These are phyloP conservation scores for Copromyces sp. DNA, from an alignment of 495 filamentous ascomycete genomes.

Conservation along the genomic window DNA sequence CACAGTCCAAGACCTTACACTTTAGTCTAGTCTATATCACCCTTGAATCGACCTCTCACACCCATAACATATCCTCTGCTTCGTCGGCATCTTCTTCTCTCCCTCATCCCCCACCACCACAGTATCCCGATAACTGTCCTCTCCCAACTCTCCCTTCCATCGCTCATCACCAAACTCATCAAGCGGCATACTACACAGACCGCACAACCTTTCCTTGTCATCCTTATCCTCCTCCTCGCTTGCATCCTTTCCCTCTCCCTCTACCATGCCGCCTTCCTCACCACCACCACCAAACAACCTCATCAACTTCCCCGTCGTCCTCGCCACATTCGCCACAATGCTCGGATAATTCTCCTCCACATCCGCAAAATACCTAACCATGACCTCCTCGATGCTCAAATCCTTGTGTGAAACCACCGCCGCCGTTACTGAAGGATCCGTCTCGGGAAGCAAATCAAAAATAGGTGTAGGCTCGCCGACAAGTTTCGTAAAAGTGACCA, in stretches of 20 bases:
- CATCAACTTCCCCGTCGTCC: conserved; percentile 70
- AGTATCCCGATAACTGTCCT: neutral
- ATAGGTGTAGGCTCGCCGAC: conserved; percentile 22
- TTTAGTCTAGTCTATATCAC: neutral
- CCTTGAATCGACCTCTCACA: conserved; percentile 39
- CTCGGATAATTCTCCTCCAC: conserved; percentile 84
- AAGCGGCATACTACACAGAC: conserved; percentile 40
- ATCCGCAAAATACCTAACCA: conserved; percentile 76
- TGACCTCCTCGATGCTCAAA: conserved; percentile 81
- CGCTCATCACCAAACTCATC: conserved; percentile 37
- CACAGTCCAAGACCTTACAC: neutral
- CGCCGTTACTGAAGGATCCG: conserved; percentile 15
- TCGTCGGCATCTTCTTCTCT: neutral
- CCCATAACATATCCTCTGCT: conserved; percentile 38
- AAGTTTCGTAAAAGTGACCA: conserved; percentile 50
- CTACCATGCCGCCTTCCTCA: neutral
- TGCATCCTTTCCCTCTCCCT: neutral
- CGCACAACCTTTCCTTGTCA: conserved; percentile 22
- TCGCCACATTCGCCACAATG: conserved; percentile 88
- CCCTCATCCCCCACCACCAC: conserved; percentile 2
- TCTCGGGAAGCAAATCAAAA: conserved; percentile 6
- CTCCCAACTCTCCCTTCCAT: conserved; percentile 41
- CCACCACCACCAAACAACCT: conserved; percentile 9
- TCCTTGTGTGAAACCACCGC: conserved; percentile 55
- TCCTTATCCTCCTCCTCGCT: neutral